Evolutionary conservation across 331 rosid species (phyloP), one percentile per base, ranked within the genome.

Genomic region (Rosa hybrid): DNA sequence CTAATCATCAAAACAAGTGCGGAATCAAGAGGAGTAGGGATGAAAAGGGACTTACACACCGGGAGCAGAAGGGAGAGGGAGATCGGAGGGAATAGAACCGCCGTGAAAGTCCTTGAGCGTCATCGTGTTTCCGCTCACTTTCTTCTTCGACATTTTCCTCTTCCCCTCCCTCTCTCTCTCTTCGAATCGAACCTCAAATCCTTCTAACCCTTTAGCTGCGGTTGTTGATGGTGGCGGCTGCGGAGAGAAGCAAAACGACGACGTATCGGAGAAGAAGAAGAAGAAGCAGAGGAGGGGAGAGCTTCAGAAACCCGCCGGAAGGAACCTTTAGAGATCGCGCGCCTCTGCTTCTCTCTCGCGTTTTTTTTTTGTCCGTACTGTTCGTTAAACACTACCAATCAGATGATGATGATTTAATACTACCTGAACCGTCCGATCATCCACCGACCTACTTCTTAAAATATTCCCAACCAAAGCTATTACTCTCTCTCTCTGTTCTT

Each of bases 51-150:
- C 98, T 88, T 85, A 96, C 98, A 92, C 90, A 83, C 98, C 97
- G 6, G 98, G 97, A 75, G 99, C 99, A 44, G 99, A 93, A 69
- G 98, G 99, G 73, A 96, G 97, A 83, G 97, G 91, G 77, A 96
- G 98, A 92, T 96, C 97, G 78, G 94, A 86, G 51, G 98, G 99
- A 20, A 96, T 96, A 51, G 94, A 93, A 25, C 98, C 98, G 70
- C 99, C 99, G 80, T 96, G 99, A 81, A 96, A 96, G 83, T 96
- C 99, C 86, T 92, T 96, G 57, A 96, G 96, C 67, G 97, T 96
- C 99, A 96, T 96, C 72, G 99, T 93, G 77, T 87, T 93, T 51
- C 98, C 98, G 80, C 89, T 88, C 38, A 45, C 90, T 75, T 90
- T 96, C 98, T 96, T 96, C 98, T 93, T 96, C 92, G 99, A 96